Evolutionary conservation across 164 flowering plant genomes (phyloP).

Genomic region (Aristolochia fimbriata): DNA sequence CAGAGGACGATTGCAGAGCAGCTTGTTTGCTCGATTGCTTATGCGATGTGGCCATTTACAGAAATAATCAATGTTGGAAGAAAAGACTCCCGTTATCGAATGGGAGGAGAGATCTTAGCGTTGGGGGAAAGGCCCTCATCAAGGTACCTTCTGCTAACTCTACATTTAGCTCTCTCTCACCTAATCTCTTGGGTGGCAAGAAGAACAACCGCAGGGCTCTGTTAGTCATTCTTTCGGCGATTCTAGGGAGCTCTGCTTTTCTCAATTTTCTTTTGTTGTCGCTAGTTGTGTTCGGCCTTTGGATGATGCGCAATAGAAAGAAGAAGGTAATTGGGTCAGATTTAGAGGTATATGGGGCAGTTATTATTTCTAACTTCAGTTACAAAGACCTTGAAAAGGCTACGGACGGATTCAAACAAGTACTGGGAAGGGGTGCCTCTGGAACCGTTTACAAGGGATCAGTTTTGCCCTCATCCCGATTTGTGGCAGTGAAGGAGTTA

Average conservation of each 20-base stretch:
- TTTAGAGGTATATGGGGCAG: not conserved
- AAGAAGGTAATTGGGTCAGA: not conserved
- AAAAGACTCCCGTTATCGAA: slow-evolving; percentile 31
- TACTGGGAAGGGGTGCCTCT: slow-evolving; percentile 14
- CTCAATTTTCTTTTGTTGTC: slow-evolving; percentile 12
- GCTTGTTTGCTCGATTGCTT: slow-evolving; percentile 42
- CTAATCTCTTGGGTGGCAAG: not conserved
- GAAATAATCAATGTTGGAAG: slow-evolving; percentile 29
- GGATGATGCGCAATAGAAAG: no score
- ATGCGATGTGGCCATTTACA: slow-evolving; percentile 35
- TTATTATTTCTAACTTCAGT: slow-evolving; percentile 2
- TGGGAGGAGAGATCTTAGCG: slow-evolving; percentile 17
- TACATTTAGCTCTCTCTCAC: not conserved
- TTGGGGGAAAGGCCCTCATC: slow-evolving; percentile 20
- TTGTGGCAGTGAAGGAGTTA: slow-evolving; percentile 12
- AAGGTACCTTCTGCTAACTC: slow-evolving; percentile 15
- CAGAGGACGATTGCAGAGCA: slow-evolving; percentile 26
- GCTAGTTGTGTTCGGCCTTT: no score
- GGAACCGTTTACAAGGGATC: slow-evolving; percentile 17
- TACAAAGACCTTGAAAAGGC: slow-evolving; percentile 12
- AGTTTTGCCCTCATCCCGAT: not conserved
- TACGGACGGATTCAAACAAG: slow-evolving; percentile 15
- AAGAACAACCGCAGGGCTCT: slow-evolving; percentile 8
- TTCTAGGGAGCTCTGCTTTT: slow-evolving; percentile 33
- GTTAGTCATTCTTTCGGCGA: slow-evolving; percentile 13